Evolutionary conservation across 2,329 filamentous ascomycete genomes (phyloP), one percentile per base, ranked within the genome.

Genomic region (Boeremia exigua): DNA sequence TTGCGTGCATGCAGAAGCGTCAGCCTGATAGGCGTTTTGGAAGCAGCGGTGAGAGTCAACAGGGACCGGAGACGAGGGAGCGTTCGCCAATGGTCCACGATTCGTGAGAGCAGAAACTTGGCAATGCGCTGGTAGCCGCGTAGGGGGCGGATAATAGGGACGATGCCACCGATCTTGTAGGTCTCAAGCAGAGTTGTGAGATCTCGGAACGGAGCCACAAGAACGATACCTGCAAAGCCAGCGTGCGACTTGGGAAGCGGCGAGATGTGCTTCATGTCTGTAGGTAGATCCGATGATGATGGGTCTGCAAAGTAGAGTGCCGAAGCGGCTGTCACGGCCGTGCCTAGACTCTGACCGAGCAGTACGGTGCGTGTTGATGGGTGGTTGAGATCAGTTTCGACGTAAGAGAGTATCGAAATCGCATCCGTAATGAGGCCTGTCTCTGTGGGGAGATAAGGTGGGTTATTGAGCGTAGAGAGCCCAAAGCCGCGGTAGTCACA

Each of bases 401-500:
- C 86, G 79, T 90, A 96, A 57, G 92, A 83, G 3, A 96, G 80
- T 3, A 91, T 78, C 0, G 91, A 82, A 3, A 89, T 80, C 14
- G 88, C 91, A 71, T 98, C 94, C 4, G 84, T 85, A 51, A 96
- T 90, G 7, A 98, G 78, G 0, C 94, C 94, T 32, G 83, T 78
- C 77, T 98, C 94, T 0, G 87, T 88, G 0, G 94, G 94, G 32
- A 72, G 59, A 47, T 72, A 59, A 2, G 71, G 71, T 3, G 61
- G 11, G 43, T 74, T 72, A 4, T 77, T 78, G n/a, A 94, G 92
- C 0, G 88, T 91, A 8, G 90, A 95, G 34, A 85, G 82, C 0
- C 92, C 93, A 65, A 91, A 97, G 6, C 93, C 93, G 15, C 93
- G 89, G 76, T 97, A 97, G 79, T 96, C 92, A 66, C 96, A 87